Evolutionary conservation across 352 stramenopile species (phyloP).

Genomic region (Globisporangium nodosum): DNA sequence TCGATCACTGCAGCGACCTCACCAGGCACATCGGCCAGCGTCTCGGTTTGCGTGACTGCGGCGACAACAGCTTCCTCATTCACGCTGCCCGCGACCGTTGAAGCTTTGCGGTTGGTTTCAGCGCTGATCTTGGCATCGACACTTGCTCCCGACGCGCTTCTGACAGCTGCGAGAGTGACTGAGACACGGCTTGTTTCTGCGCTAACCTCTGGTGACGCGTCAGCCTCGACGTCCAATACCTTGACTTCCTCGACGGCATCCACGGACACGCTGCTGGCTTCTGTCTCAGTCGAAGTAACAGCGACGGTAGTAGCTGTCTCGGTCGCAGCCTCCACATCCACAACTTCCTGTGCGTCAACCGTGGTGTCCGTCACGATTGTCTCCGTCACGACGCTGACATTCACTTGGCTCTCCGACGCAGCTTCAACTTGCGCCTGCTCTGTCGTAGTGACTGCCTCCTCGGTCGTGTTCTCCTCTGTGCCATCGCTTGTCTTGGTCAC

Average conservation of each 20-base stretch:
- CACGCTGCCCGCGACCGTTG: background rate
- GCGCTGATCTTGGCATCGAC: background rate
- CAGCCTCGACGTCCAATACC: background rate
- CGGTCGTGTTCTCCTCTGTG: background rate
- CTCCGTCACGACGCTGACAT: background rate
- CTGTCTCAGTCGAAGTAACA: background rate
- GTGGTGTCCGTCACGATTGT: background rate
- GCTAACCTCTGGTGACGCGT: too few relatives aligned
- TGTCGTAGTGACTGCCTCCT: background rate
- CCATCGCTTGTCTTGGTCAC: background rate
- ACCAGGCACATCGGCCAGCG: background rate
- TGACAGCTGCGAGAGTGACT: background rate
- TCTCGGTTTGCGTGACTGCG: background rate
- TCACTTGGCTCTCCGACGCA: background rate
- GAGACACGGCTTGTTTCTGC: background rate
- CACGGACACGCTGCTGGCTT: background rate
- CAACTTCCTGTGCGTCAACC: background rate
- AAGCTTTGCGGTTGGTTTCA: background rate
- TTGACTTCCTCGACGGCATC: background rate
- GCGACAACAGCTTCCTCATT: background rate
- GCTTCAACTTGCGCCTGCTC: background rate
- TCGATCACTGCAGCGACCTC: background rate
- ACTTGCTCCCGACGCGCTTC: background rate
- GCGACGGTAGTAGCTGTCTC: background rate
- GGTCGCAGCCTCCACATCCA: background rate